Evolutionary conservation across 2,329 filamentous ascomycete species (phyloP), one percentile per base, ranked within the genome.

Genomic region (Aspergillus chevalieri): DNA sequence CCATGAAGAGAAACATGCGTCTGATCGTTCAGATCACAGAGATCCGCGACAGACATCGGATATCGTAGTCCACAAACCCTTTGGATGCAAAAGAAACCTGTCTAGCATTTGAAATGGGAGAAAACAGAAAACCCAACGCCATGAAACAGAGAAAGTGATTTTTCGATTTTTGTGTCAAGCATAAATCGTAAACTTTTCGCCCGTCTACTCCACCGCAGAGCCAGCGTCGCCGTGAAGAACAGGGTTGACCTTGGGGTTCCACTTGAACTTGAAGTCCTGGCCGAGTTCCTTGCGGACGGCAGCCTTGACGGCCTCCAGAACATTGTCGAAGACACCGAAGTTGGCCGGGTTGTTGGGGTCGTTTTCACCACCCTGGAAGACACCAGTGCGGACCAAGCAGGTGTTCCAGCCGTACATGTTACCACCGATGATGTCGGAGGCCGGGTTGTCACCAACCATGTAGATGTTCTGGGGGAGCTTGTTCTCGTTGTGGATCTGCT

Each of bases 391-490:
- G 49, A 89, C 86, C 48, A 89, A 72, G 64, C 86, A 89, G 3
- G 86, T 89, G 72, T 89, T 89, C 86, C 86, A 89, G 52, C 84
- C 84, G 69, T 89, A 88, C 79, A 84, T 86, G 77, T 89, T 89
- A 53, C 85, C 86, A 54, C 86, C 86, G 55, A 86, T 77, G 61
- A 88, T 87, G 65, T 88, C 85, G 22, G 82, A 86, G 22, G 82
- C 82, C 6, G 84, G 85, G 74, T 87, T 88, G 70, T 88, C 85
- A 56, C 85, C 85, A 48, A 88, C 74, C 85, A 88, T 88, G 77
- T 88, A 88, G 66, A 87, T 76, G 71, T 87, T 85, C 66, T 80
- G 67, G 3, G 84, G 84, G 39, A 87, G 73, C 52, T 72, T 76
- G 74, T 86, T 82, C 68, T 88, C 85, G 63, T 81, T 82, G 75